phyloP scores from a whole-genome alignment of 2,329 filamentous ascomycete species.

The Aspergillus fijiensis region DNA sequence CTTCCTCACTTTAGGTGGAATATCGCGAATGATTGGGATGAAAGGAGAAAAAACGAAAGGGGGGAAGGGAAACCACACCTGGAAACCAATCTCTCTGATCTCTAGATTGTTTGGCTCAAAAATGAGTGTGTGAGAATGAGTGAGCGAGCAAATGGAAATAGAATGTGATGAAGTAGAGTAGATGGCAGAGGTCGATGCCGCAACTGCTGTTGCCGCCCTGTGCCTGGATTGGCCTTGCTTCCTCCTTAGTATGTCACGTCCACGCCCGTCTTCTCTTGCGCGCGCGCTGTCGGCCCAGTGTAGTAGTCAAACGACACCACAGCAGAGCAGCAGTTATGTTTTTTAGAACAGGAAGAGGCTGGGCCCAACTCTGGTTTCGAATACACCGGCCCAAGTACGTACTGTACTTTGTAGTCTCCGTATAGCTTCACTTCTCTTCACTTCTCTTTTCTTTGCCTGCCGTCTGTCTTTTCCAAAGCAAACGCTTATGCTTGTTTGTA shows the following conservation, averaged over 20 bases:
- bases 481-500: slow-evolving; percentile 10
- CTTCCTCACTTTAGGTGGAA: not conserved
- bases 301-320: not conserved
- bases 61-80: slow-evolving; percentile 5
- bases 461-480: slow-evolving; percentile 1
- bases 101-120: too few species aligned
- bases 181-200: too few species aligned
- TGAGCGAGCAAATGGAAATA: not conserved
- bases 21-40: not conserved
- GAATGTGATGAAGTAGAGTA: not conserved
- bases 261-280: not conserved
- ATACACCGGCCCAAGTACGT: slow-evolving; percentile 24
- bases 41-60: not conserved
- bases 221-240: slow-evolving; percentile 9
- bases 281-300: slow-evolving; percentile 9
- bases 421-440: slow-evolving; percentile 13
- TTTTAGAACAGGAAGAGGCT: slow-evolving; percentile 12
- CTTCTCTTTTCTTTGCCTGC: slow-evolving; percentile 2
- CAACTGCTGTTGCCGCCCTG: slow-evolving; percentile 5
- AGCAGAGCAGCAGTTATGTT: not conserved
- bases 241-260: slow-evolving; percentile 15
- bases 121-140: not conserved
- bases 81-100: not conserved
- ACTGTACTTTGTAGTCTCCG: slow-evolving; percentile 14
- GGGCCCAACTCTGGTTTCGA: slow-evolving; percentile 20